Evolutionary conservation across 306 rosid species (phyloP).

Genomic region (Trichosanthes cucumerina): DNA sequence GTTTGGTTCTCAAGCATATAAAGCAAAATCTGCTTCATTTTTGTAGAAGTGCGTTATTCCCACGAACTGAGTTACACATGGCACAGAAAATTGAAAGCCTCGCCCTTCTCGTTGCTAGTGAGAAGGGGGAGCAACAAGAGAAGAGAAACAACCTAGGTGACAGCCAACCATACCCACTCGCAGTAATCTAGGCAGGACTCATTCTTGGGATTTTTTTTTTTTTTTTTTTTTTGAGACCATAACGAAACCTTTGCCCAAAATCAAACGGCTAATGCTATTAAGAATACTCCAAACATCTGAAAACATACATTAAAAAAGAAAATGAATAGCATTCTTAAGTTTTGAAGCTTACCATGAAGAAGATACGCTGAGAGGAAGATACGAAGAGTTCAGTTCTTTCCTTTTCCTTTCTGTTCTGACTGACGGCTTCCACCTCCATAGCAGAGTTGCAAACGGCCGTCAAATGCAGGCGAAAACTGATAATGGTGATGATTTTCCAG

Average conservation of each 20-base stretch:
- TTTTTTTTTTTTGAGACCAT: neutral
- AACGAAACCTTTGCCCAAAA: neutral
- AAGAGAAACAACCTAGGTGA: neutral
- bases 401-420: conserved; percentile 14
- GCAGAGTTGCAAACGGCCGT: conserved; percentile 13
- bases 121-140: neutral
- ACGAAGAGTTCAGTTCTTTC: conserved; percentile 8
- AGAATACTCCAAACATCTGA: neutral
- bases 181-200: neutral
- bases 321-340: neutral
- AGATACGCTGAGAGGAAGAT: neutral
- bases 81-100: neutral
- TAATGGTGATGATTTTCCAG: conserved; percentile 9
- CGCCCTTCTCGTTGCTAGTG: neutral
- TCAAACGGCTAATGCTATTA: neutral
- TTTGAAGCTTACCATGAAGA: conserved; percentile 8
- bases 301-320: neutral
- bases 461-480: conserved; percentile 16
- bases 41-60: neutral
- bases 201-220: neutral
- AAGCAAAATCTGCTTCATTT: neutral
- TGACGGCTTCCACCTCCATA: conserved; percentile 12
- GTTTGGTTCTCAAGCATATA: neutral
- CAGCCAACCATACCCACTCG: neutral
- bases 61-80: conserved; percentile 6